Evolutionary conservation across 345 rosid species (phyloP), one percentile per base, ranked within the genome.

Genomic region (Rhodamnia argentea): DNA sequence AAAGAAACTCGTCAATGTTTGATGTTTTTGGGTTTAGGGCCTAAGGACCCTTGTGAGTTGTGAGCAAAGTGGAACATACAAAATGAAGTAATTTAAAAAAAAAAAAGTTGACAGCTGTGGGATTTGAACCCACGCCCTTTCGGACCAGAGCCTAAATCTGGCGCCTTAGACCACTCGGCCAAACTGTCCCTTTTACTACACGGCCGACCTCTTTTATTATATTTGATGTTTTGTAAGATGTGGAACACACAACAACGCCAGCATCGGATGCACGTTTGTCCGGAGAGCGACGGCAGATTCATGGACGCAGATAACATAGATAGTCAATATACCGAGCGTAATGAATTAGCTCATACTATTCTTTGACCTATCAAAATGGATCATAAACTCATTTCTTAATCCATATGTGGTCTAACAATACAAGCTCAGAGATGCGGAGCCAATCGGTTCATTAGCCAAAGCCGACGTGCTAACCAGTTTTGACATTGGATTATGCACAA

Each of bases 101-200:
- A 55, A 1, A 18, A 37, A 32, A 37, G 12, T 0, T 97, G 96
- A 96, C 96, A 94, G 97, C 99, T 96, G 95, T 94, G 98, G 98
- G 96, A 93, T 95, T 96, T 97, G 98, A 97, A 97, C 99, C 98
- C 98, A 96, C 99, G 96, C 98, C 99, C 98, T 97, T 94, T 90
- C 99, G 96, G 98, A 95, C 98, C 97, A 95, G 97, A 96, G 98
- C 98, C 99, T 96, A 94, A 96, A 94, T 96, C 96, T 94, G 98
- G 97, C 98, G 98, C 97, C 98, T 97, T 94, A 94, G 99, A 96
- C 98, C 99, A 96, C 98, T 97, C 98, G 96, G 98, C 99, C 96
- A 96, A 97, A 97, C 97, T 96, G 94, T 94, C 94, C 7, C 0
- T 10, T 3, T 16, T 0, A 9, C 9, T 42, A 37, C 3, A 7